phyloP scores from a whole-genome alignment of 805 yeast species.

The Schwanniomyces sp. region DNA sequence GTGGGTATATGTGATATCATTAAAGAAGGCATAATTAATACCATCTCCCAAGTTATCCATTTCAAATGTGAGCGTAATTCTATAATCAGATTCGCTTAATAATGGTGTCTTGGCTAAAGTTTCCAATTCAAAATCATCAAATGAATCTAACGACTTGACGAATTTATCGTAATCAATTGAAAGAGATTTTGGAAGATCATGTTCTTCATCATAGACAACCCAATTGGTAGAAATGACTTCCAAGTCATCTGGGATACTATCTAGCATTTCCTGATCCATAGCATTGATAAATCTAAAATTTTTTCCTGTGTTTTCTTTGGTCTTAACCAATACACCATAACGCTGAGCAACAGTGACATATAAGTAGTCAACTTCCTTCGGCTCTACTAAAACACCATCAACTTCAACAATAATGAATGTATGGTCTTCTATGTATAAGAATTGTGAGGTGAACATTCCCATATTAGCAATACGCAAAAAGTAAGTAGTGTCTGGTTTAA shows the following conservation, averaged over 20 bases:
- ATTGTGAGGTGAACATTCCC: slow-evolving; percentile 92
- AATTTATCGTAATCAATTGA: slow-evolving; percentile 23
- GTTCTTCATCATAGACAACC: slow-evolving; percentile 53
- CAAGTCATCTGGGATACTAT: slow-evolving; percentile 64
- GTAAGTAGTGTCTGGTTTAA: slow-evolving; percentile 84
- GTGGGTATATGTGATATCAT: slow-evolving; percentile 71
- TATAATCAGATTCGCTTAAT: slow-evolving; percentile 66
- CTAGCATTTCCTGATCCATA: slow-evolving; percentile 83
- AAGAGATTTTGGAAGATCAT: slow-evolving; percentile 38
- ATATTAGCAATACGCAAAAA: slow-evolving; percentile 75
- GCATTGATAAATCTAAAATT: slow-evolving; percentile 84
- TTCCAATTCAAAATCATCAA: slow-evolving; percentile 38
- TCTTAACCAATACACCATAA: slow-evolving; percentile 73
- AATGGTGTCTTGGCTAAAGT: slow-evolving; percentile 38
- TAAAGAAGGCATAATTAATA: slow-evolving; percentile 94
- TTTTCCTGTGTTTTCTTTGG: slow-evolving; percentile 58
- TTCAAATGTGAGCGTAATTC: slow-evolving; percentile 65
- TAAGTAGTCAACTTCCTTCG: slow-evolving; percentile 63
- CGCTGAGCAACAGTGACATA: slow-evolving; percentile 93
- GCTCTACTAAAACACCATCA: slow-evolving; percentile 87
- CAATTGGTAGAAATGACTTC: slow-evolving; percentile 72
- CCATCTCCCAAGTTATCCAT: slow-evolving; percentile 90
- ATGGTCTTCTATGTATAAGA: slow-evolving; percentile 86
- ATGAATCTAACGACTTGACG: slow-evolving; percentile 46
- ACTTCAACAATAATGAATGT: slow-evolving; percentile 83